phyloP scores from a whole-genome alignment of 2,329 filamentous ascomycete genomes.

The Dendrostoma leiphaemia region DNA sequence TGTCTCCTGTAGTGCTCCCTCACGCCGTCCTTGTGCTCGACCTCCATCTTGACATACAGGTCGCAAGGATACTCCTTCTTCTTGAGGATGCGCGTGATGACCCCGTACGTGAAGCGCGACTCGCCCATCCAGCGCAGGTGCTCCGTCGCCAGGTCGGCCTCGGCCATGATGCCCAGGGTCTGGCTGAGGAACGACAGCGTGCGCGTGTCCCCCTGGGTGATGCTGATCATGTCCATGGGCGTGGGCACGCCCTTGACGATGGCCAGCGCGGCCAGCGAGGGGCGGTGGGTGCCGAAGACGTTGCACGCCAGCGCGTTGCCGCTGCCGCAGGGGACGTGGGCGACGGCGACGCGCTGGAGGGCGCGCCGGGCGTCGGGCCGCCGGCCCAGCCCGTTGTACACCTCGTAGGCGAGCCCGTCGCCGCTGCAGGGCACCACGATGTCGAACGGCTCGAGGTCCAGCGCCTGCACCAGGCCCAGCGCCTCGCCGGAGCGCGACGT shows the following conservation, averaged over 20 bases:
- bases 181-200: slow-evolving; percentile 89
- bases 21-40: slow-evolving; percentile 71
- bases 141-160: slow-evolving; percentile 87
- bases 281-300: slow-evolving; percentile 74
- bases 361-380: slow-evolving; percentile 73
- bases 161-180: slow-evolving; percentile 83
- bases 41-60: slow-evolving; percentile 78
- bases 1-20: slow-evolving; percentile 67
- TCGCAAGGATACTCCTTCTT: slow-evolving; percentile 86
- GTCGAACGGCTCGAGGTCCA: slow-evolving; percentile 81
- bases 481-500: slow-evolving; percentile 77
- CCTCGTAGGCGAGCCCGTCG: slow-evolving; percentile 87
- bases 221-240: slow-evolving; percentile 79
- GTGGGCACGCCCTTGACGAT: slow-evolving; percentile 87
- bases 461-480: slow-evolving; percentile 67
- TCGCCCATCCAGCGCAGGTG: slow-evolving; percentile 90
- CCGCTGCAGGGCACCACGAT: slow-evolving; percentile 87
- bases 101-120: slow-evolving; percentile 79
- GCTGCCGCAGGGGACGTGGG: slow-evolving; percentile 86
- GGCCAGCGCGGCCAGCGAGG: slow-evolving; percentile 73
- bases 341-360: slow-evolving; percentile 73
- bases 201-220: slow-evolving; percentile 76
- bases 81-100: slow-evolving; percentile 72
- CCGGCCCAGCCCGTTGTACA: slow-evolving; percentile 87
- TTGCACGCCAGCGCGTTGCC: slow-evolving; percentile 95